Evolutionary conservation across 2,329 filamentous ascomycete genomes (phyloP), one percentile per base, ranked within the genome.

Genomic region (Sarocladium brachiariae): DNA sequence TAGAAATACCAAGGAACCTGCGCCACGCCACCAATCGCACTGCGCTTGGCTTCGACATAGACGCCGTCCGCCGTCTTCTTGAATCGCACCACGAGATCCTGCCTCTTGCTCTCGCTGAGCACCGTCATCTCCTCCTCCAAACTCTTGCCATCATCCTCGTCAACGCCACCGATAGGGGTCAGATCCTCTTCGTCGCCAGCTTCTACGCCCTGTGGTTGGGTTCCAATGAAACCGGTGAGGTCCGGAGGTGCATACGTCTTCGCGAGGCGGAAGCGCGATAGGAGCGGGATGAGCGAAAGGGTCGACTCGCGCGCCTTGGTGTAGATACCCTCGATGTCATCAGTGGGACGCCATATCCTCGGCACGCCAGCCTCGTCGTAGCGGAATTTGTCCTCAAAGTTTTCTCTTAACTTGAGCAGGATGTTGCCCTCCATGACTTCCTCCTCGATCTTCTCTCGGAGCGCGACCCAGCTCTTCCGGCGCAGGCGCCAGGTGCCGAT

Each of bases 381-480:
- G 56, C 93, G 86, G 79, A 99, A 99, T 70, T 96, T 96, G 72
- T 99, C 93, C 70, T 99, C 93, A 58, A 99, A 99, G 72, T 96
- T 97, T 68, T 99, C 93, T 31, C 93, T 83, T 49, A 99, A 80
- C 74, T 99, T 99, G 58, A 97, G 76, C 30, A 97, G 74, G 50
- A 99, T 83, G 63, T 97, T 99, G 61, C 92, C 92, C 70, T 97
- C 93, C 83, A 95, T 95, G 63, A 96, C 89, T 69, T 99, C 93
- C 63, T 99, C 93, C 31, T 97, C 92, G 55, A 99, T 87, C 73
- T 89, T 93, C 53, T 89, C 85, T 41, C 89, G 81, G 54, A 99
- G 75, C 13, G 92, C 91, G 35, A 85, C 85, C 93, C 93, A 99
- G 54, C 89, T 93, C 76, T 97, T 97, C 56, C 92, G 83, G 53